phyloP scores from a whole-genome alignment of 768 basidiomycete genomes.

The Boletus vermiculosoides region DNA sequence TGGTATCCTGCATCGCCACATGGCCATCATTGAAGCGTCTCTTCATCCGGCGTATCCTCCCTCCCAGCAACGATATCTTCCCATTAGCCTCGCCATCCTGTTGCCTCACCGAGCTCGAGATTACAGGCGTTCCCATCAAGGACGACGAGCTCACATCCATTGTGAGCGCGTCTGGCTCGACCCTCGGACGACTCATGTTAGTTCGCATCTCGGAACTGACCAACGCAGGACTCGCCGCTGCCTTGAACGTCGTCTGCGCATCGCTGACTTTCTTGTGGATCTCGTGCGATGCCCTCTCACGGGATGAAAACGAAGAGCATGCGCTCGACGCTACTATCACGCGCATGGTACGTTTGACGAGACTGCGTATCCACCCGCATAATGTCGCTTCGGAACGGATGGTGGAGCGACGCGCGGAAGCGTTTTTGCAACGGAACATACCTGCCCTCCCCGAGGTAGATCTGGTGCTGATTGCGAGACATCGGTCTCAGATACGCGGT shows the following conservation, averaged over 20 bases:
- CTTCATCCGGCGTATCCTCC: neutral
- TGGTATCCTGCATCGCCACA: conserved; percentile 1
- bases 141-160: conserved; percentile 8
- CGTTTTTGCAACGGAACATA: neutral
- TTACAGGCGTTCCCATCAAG: neutral
- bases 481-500: no score
- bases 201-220: neutral
- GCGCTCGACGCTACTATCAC: conserved; percentile 7
- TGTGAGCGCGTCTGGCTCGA: neutral
- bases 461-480: neutral
- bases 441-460: neutral
- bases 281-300: neutral
- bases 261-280: neutral
- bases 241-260: neutral
- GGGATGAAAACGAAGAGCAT: neutral
- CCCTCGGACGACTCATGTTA: conserved; percentile 7
- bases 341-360: neutral
- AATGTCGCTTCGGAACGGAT: conserved; percentile 1
- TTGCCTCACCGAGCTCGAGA: neutral
- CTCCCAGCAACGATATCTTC: neutral
- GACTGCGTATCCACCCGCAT: neutral
- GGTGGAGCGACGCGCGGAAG: conserved; percentile 3
- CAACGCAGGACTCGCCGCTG: neutral
- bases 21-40: conserved; percentile 12
- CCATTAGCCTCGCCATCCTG: neutral